Evolutionary conservation across 2,329 filamentous ascomycete genomes (phyloP), one percentile per base, ranked within the genome.

Genomic region (Acarospora socialis): DNA sequence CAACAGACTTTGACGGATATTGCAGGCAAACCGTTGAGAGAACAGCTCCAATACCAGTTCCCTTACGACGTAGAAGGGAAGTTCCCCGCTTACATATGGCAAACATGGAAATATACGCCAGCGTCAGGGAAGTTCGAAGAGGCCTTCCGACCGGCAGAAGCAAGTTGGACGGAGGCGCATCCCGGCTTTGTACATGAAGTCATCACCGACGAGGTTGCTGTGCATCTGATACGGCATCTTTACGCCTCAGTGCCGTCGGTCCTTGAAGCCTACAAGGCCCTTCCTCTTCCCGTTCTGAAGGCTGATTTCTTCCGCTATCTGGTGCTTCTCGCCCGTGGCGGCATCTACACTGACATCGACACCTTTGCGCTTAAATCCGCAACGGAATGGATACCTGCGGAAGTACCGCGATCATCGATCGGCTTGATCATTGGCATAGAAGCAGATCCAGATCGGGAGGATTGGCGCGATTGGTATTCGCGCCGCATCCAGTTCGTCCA

Each of bases 41-140:
- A 93, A 42, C 70, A 90, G 59, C 72, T 98, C 35, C 77, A 77
- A 32, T 94, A 92, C 61, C 81, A 92, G 46, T 95, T 90, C 56
- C 83, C 86, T 13, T 98, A 95, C 65, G 81, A 93, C 49, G 67
- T 87, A 40, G 74, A 84, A 49, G 58, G 66, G 45, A 92, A 87
- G 55, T 95, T 95, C 55, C 90, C 90, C 3, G 86, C 84, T 35
- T 95, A 93, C 63, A 92, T 98, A 51, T 98, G 90, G 90, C 90
- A 98, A 65, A 98, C 90, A 9, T 98, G 90, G 90, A 94, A 92
- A 56, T 77, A 73, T 49, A 81, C 74, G 1, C 86, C 87, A 0
- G 70, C 76, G 2, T 79, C 82, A 14, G 66, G 72, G 30, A 67
- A 81, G 39, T 98, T 98, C 51, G 59, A 57, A 7, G 72, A 77